Conservation (phyloP, 257 asterid genomes). For the Penstemon newberryi region DNA sequence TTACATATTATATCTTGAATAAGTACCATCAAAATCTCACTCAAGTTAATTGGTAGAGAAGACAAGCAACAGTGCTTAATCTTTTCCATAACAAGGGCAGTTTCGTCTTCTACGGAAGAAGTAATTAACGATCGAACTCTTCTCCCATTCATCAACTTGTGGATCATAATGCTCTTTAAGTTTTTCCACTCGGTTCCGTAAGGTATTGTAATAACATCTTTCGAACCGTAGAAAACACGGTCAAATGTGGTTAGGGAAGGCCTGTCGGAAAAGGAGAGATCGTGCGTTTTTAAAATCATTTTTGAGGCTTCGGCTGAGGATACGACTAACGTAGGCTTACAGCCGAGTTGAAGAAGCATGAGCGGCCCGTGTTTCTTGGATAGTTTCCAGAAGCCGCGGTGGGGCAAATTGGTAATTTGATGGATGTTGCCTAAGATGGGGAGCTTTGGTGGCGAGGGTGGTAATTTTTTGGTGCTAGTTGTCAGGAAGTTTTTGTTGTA, state of each 20-base stretch:
- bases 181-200: conserved; percentile 38
- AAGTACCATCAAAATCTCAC: conserved; percentile 7
- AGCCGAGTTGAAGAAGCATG: conserved; percentile 44
- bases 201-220: conserved; percentile 13
- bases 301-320: conserved; percentile 36
- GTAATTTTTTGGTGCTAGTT: not conserved
- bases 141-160: conserved; percentile 17
- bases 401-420: conserved; percentile 29
- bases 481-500: not conserved
- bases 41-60: conserved; percentile 22
- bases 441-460: conserved; percentile 41
- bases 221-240: conserved; percentile 21
- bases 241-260: not conserved
- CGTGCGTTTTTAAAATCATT: conserved; percentile 26
- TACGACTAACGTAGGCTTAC: conserved; percentile 21
- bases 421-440: conserved; percentile 46
- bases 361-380: conserved; percentile 32
- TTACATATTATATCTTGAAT: conserved; percentile 21
- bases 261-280: conserved; percentile 26
- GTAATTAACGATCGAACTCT: conserved; percentile 23
- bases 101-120: conserved; percentile 30
- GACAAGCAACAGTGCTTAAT: not conserved
- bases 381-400: conserved; percentile 24
- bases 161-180: conserved; percentile 20
- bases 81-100: conserved; percentile 6